Percentiles rank a stretch among this genome's conserved stretches.
These are phyloP conservation scores for Colletotrichum brevisporum DNA, from an alignment of 2,329 filamentous ascomycete genomes.

Conservation along the genomic window DNA sequence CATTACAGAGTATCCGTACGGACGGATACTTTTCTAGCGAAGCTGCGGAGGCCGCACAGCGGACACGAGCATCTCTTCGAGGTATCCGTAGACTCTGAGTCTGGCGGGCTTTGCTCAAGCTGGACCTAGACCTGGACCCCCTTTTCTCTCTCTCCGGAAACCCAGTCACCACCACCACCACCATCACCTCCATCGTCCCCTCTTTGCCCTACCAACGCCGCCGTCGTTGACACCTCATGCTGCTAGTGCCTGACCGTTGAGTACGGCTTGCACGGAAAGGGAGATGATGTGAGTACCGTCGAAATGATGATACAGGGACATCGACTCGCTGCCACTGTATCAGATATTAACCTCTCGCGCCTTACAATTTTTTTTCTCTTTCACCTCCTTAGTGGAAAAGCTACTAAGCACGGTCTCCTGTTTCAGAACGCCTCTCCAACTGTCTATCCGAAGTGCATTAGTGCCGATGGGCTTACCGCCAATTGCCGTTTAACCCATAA, in stretches of 20 bases:
- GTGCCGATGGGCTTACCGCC: constrained; percentile 21
- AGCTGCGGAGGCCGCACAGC: too few species aligned
- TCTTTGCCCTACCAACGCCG: too few species aligned
- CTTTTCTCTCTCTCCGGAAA: too few species aligned
- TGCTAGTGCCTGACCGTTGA: constrained; percentile 16
- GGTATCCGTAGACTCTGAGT: background rate
- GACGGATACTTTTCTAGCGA: too few species aligned
- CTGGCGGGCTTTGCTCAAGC: background rate
- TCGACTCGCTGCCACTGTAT: background rate
- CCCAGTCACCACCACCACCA: background rate
- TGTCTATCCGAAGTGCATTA: constrained; percentile 22
- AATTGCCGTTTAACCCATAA: constrained; percentile 19
- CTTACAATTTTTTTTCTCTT: background rate
- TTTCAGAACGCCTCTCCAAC: constrained; percentile 29
- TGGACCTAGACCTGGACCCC: background rate
- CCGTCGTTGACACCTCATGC: background rate
- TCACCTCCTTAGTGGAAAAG: constrained; percentile 2
- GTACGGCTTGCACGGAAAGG: background rate
- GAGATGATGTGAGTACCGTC: constrained; percentile 2
- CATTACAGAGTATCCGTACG: too few species aligned
- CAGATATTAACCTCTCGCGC: background rate
- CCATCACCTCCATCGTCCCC: background rate
- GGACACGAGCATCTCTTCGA: too few species aligned
- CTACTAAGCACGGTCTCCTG: constrained; percentile 30
- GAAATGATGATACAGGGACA: background rate